These are phyloP conservation scores for Paramecium sexaurelia DNA, from an alignment of 73 alveolate species.

Conservation along the genomic window DNA sequence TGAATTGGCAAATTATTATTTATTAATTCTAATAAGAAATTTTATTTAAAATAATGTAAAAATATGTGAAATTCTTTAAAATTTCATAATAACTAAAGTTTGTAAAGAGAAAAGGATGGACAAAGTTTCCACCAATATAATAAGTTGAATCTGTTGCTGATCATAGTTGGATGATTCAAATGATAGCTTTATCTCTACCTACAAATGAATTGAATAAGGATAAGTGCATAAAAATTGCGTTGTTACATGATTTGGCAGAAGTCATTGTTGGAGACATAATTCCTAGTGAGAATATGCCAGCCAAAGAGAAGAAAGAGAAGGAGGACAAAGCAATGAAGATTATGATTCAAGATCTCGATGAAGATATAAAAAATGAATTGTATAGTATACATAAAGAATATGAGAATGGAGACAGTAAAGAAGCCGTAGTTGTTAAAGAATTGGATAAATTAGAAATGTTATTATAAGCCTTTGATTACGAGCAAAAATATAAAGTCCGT, in stretches of 20 bases:
- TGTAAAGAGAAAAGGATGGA: conserved; percentile 61
- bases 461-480: conserved; percentile 24
- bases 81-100: conserved; percentile 49
- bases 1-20: too few species aligned
- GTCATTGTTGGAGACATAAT: conserved; percentile 74
- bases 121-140: conserved; percentile 32
- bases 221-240: conserved; percentile 64
- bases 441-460: conserved; percentile 44
- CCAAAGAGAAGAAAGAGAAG: conserved; percentile 35
- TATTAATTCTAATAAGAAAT: too few species aligned
- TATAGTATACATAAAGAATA: conserved; percentile 63
- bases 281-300: conserved; percentile 69
- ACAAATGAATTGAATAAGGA: conserved; percentile 42
- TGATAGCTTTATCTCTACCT: conserved; percentile 55
- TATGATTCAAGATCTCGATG: conserved; percentile 16
- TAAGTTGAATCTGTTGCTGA: conserved; percentile 67
- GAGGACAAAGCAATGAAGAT: conserved; percentile 61
- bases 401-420: not conserved
- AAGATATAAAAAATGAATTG: conserved; percentile 65
- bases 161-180: conserved; percentile 60
- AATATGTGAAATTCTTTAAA: conserved; percentile 1
- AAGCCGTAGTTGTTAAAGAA: conserved; percentile 26
- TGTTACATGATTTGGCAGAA: conserved; percentile 74
- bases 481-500: not conserved
- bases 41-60: not conserved